Conservation (phyloP, 2,329 filamentous ascomycete genomes). For the Ascochyta rabiei region DNA sequence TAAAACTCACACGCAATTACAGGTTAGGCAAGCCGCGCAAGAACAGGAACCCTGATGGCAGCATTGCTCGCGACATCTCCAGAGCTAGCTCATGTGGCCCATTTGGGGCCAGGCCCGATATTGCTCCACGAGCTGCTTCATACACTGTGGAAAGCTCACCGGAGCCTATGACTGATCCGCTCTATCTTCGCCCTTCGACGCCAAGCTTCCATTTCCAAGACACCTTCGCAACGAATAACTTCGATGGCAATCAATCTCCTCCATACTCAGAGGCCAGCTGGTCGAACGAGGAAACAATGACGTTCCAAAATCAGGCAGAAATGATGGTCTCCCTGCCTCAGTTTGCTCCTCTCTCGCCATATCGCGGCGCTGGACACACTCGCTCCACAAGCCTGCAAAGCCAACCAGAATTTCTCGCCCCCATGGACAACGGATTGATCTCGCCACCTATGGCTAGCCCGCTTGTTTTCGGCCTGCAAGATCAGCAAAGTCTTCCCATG, state of each 20-base stretch:
- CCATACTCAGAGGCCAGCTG: conserved; percentile 42
- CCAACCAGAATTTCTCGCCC: conserved; percentile 40
- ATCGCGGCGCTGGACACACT: conserved; percentile 26
- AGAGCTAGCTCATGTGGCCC: conserved; percentile 41
- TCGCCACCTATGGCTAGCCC: conserved; percentile 34
- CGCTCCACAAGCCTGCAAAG: conserved; percentile 39
- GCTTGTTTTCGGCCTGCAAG: conserved; percentile 32
- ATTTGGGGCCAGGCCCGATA: conserved; percentile 37
- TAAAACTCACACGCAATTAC: conserved; percentile 19
- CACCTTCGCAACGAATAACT: conserved; percentile 35
- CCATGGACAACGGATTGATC: conserved; percentile 30
- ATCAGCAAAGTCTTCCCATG: conserved; percentile 30
- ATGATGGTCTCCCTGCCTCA: conserved; percentile 36
- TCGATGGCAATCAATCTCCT: conserved; percentile 43
- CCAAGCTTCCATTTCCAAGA: conserved; percentile 46
- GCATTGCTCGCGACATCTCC: conserved; percentile 43
- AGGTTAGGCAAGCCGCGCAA: conserved; percentile 47
- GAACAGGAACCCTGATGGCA: conserved; percentile 45
- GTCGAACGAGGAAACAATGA: conserved; percentile 42
- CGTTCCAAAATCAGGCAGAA: conserved; percentile 36
- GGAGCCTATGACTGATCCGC: conserved; percentile 40
- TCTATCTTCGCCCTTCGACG: conserved; percentile 44
- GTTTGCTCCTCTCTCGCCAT: conserved; percentile 30
- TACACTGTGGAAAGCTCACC: conserved; percentile 44
- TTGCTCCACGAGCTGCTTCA: conserved; percentile 40